Percentiles rank a stretch among this genome's conserved stretches.
Evolutionary conservation across 2,329 filamentous ascomycete genomes (phyloP).

Genomic region (Microsporum ferrugineum): DNA sequence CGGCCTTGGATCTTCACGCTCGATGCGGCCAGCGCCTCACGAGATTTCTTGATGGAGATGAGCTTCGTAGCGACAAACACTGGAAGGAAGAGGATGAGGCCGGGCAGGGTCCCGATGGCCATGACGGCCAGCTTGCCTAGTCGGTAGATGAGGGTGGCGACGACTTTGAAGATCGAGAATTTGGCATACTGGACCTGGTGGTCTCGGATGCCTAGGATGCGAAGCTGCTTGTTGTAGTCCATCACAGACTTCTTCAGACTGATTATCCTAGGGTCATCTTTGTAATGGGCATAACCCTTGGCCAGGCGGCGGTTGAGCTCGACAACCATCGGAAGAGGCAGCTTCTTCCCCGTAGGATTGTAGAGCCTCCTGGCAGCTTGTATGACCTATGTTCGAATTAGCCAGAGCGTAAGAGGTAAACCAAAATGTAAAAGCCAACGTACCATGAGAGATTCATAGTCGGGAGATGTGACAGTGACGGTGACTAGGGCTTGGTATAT

Average conservation of each 20-base stretch:
- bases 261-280: constrained; percentile 75
- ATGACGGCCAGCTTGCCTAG: constrained; percentile 65
- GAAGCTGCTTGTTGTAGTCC: constrained; percentile 76
- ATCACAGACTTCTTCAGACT: constrained; percentile 63
- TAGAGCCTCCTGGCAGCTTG: constrained; percentile 89
- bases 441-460: constrained; percentile 91
- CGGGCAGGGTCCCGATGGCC: constrained; percentile 70
- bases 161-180: constrained; percentile 64
- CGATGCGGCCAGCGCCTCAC: constrained; percentile 70
- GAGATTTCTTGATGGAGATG: constrained; percentile 71
- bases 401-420: not conserved
- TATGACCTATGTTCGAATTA: constrained; percentile 50
- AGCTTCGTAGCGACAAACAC: constrained; percentile 76
- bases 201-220: constrained; percentile 76
- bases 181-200: constrained; percentile 90
- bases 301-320: constrained; percentile 87
- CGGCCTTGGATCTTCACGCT: constrained; percentile 79
- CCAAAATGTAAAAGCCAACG: constrained; percentile 12
- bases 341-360: constrained; percentile 85
- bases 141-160: constrained; percentile 68
- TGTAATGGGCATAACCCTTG: constrained; percentile 84
- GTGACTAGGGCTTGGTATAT: constrained; percentile 75
- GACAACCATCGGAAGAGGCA: constrained; percentile 82
- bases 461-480: constrained; percentile 82
- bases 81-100: constrained; percentile 74